Evolutionary conservation across 148 eudicot genomes (phyloP).

Genomic region (Gaultheria prostrata): DNA sequence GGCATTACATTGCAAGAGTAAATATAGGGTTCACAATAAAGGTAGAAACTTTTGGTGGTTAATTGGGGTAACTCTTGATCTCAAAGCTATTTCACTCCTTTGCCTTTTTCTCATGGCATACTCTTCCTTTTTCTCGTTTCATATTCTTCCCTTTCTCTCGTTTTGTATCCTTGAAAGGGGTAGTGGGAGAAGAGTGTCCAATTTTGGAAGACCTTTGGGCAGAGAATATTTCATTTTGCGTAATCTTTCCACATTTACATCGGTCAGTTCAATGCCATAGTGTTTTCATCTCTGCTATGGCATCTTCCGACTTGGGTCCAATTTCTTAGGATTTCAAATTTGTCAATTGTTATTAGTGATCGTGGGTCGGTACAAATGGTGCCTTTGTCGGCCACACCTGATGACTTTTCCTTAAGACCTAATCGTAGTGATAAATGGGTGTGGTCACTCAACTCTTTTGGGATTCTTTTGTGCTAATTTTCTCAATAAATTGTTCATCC

Average conservation of each 20-base stretch:
- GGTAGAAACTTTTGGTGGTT: not conserved
- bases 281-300: not conserved
- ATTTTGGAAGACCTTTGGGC: not conserved
- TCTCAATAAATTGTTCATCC: not conserved
- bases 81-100: not conserved
- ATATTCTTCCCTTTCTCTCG: not conserved
- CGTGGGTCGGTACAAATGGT: not conserved
- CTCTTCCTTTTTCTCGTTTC: not conserved
- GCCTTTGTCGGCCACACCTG: not conserved
- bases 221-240: not conserved
- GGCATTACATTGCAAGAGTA: not conserved
- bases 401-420: not conserved
- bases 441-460: not conserved
- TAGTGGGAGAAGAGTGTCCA: not conserved
- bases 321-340: not conserved
- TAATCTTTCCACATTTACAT: not conserved
- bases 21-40: not conserved
- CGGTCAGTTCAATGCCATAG: not conserved
- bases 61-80: not conserved
- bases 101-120: not conserved
- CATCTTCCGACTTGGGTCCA: not conserved
- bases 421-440: not conserved
- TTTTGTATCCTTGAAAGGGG: not conserved
- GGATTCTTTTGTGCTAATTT: not conserved
- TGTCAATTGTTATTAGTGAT: not conserved